Base-by-base conservation (phyloP, 208 protist genomes). In the Leishmania major region DNA sequence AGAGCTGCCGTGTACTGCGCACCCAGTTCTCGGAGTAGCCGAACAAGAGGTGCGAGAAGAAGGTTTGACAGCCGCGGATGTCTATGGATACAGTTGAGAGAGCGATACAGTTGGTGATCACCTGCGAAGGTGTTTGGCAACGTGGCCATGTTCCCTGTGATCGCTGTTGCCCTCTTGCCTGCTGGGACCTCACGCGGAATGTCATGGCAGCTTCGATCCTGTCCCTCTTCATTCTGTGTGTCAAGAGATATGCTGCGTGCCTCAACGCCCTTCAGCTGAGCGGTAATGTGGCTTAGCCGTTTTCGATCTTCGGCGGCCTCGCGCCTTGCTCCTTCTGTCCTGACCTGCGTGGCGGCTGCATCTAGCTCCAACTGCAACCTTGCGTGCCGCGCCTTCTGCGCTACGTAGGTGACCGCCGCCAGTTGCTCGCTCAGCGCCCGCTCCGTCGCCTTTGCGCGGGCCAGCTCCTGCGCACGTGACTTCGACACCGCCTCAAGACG, bases 291-390 rank as follows among this genome's bases (percentile, higher is more conserved):
- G 13, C n/a, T 11, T 3, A 77, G 35, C 15, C 51, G 47, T 17
- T 15, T 35, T 19, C 37, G 75, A 4, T 43, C 55, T 11, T 40
- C 75, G 25, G 53, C 60, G 40, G 45, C 45, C n/a, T 69, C 62
- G 60, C 75, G 75, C 75, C 40, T 40, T 3, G 73, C 49, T 7
- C 49, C 75, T 31, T 79, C 59, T n/a, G 25, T 55, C 10, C 59
- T 1, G 3, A 86, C 40, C 67, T 73, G 73, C n/a, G 75, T 47
- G 3, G 57, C 72, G 0, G 59, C 73, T 0, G 11, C 25, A 0
- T 82, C 78, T 25, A 86, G 53, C 59, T 86, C 78, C 2, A 47
- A 5, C 64, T 83, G 77, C 55, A 86, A 76, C n/a, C 77, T 79
- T 10, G 74, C 78, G 13, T 75, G 53, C 19, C 80, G 84, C 40